A percentile compares a stretch with the other conserved stretches of the same genome.
Evolutionary conservation across 192 early-diverging fungal genomes (phyloP).

Genomic region (Blastocladiella britannica): DNA sequence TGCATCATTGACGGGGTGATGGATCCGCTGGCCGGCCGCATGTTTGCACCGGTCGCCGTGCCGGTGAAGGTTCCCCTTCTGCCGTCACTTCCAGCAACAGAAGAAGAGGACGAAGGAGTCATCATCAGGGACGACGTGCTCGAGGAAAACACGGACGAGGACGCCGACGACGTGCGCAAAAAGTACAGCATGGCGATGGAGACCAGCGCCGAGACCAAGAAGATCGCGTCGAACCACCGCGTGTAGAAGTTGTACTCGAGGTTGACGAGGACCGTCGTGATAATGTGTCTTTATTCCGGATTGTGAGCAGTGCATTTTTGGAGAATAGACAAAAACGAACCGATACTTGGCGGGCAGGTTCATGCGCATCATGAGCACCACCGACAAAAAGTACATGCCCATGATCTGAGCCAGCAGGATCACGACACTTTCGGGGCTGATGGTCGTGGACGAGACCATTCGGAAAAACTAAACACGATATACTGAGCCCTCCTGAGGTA

Average conservation of each 20-base stretch:
- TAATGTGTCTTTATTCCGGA: slow-evolving; percentile 23
- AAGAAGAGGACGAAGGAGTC: too few species aligned
- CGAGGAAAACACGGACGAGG: too few species aligned
- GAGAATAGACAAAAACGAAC: slow-evolving; percentile 8
- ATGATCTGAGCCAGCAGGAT: slow-evolving; percentile 69
- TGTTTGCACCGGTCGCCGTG: too few species aligned
- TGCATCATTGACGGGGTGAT: too few species aligned
- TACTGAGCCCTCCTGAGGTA: not conserved
- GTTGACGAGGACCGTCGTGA: slow-evolving; percentile 52
- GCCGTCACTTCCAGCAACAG: too few species aligned
- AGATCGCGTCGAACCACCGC: slow-evolving; percentile 85
- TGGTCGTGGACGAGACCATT: slow-evolving; percentile 33
- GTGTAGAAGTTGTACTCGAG: slow-evolving; percentile 82
- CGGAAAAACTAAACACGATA: slow-evolving; percentile 31
- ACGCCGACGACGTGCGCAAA: slow-evolving; percentile 19
- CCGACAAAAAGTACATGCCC: slow-evolving; percentile 81
- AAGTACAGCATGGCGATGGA: slow-evolving; percentile 51
- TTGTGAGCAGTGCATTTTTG: not conserved
- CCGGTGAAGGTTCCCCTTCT: too few species aligned
- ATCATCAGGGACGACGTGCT: too few species aligned
- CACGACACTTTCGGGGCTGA: slow-evolving; percentile 55
- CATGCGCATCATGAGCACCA: slow-evolving; percentile 79
- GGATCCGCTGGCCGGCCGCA: too few species aligned
- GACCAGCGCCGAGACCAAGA: slow-evolving; percentile 55
- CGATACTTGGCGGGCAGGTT: slow-evolving; percentile 65